Percentiles rank a stretch among this genome's conserved stretches.
Evolutionary conservation across 192 early-diverging fungal species (phyloP).

Genomic region (Coemansia erecta): DNA sequence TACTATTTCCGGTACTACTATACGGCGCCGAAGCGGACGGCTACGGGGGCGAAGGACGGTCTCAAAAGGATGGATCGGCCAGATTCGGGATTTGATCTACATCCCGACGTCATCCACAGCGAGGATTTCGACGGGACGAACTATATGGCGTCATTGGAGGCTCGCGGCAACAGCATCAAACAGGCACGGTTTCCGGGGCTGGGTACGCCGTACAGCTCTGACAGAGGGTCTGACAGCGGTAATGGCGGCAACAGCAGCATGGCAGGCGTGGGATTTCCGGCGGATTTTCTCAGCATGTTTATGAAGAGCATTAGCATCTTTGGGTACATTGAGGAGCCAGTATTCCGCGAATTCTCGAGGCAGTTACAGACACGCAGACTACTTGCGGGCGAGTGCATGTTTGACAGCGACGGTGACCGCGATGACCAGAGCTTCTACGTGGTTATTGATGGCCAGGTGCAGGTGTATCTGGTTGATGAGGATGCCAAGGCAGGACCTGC

Average conservation of each 20-base stretch:
- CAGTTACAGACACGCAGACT: slow-evolving; percentile 79
- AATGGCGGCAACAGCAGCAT: not conserved
- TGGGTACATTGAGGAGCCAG: slow-evolving; percentile 93
- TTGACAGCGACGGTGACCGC: slow-evolving; percentile 65
- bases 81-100: slow-evolving; percentile 39
- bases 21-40: slow-evolving; percentile 27
- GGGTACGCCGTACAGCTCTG: not conserved
- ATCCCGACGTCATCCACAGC: slow-evolving; percentile 32
- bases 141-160: slow-evolving; percentile 39
- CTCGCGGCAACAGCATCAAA: slow-evolving; percentile 17
- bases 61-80: slow-evolving; percentile 10
- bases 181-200: not conserved
- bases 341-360: slow-evolving; percentile 93
- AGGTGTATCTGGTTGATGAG: slow-evolving; percentile 69
- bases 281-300: slow-evolving; percentile 54
- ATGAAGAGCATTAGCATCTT: slow-evolving; percentile 85
- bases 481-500: not conserved
- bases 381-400: slow-evolving; percentile 73
- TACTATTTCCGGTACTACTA: slow-evolving; percentile 50
- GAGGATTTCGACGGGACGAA: slow-evolving; percentile 33
- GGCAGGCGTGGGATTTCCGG: slow-evolving; percentile 32
- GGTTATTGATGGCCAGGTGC: slow-evolving; percentile 92
- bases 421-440: slow-evolving; percentile 80
- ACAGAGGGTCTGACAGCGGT: not conserved
- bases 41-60: slow-evolving; percentile 7